Base-by-base conservation (phyloP, 768 basidiomycete genomes). In the Boletus rufocinnamomeus region DNA sequence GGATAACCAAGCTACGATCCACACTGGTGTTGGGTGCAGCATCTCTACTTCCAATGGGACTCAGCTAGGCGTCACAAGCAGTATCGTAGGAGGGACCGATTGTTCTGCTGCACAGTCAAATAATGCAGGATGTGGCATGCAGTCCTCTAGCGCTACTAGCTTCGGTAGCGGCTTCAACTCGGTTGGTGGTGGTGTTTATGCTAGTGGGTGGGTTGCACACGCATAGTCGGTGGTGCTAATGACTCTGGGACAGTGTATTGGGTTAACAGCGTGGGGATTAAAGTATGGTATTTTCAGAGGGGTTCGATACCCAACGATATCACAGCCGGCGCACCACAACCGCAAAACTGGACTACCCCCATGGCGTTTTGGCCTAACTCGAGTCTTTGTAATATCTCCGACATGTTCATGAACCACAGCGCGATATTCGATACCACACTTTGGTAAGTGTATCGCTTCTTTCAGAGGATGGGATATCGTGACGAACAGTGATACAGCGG, bases 151-250 rank as follows among this genome's bases (percentile, higher is more conserved):
- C 51, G 75, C 72, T 52, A 85, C 83, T 58, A 87, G 87, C 2
- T 96, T 90, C 68, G 95, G 95, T n/a, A 72, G 80, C n/a, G 84
- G 78, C 14, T 98, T 95, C 79, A 98, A 98, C 72, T 71, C 69
- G n/a, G 86, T 82, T 63, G 84, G 85, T 11, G 95, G 95, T 46
- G 95, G 95, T 64, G 89, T 93, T 51, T 96, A 93, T 75, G 90
- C 90, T 52, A 92, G 92, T 94, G 68, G 72, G 91, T 83, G 25
- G 54, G 34, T 47, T 47, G 21, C 53, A 41, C 40, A 1, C 17
- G 1, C 41, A 19, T 4, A 37, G 2, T 23, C 10, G 21, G 16
- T 1, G 28, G 43, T 35, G 11, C 34, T 63, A 14, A 46, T 37
- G 38, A 46, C 35, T 44, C 59, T 10, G 52, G 46, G n/a, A 52